A percentile compares a stretch with the other conserved stretches of the same genome.
These are phyloP conservation scores for Wallacemonas sp. DNA, from an alignment of 208 protist genomes.

Conservation along the genomic window DNA sequence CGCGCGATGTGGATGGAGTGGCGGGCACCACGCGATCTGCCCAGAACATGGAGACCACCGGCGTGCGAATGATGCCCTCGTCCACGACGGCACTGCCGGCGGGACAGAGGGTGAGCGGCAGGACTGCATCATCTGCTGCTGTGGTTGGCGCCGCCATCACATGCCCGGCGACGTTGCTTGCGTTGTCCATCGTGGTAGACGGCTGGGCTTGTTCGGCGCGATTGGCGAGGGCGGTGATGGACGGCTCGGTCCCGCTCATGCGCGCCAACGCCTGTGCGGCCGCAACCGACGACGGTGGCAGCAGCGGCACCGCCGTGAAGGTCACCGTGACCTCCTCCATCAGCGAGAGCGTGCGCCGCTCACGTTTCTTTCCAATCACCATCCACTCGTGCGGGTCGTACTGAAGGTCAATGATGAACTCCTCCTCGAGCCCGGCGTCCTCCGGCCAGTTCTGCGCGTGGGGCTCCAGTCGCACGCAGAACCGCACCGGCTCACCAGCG, in stretches of 20 bases:
- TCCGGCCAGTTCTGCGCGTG: constrained; percentile 84
- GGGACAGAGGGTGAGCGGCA: neutral
- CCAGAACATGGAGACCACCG: constrained; percentile 67
- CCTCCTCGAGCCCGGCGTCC: constrained; percentile 55
- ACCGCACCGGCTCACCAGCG: constrained; percentile 74
- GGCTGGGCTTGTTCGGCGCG: too few species aligned
- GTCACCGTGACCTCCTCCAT: constrained; percentile 65
- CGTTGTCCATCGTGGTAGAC: too few species aligned
- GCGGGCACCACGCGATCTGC: constrained; percentile 16
- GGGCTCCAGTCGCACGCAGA: constrained; percentile 68
- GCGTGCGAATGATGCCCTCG: constrained; percentile 48
- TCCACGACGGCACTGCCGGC: constrained; percentile 34
- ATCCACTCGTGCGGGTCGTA: constrained; percentile 74
- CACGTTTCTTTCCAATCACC: constrained; percentile 74
- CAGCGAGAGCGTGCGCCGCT: constrained; percentile 64
- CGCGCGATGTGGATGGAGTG: neutral
- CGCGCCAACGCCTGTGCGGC: constrained; percentile 10
- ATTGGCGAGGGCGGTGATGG: neutral
- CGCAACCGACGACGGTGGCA: constrained; percentile 19
- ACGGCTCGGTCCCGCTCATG: constrained; percentile 3
- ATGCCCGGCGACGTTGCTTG: too few species aligned
- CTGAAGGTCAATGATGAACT: constrained; percentile 76
- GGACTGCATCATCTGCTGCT: too few species aligned
- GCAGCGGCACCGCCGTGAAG: constrained; percentile 77
- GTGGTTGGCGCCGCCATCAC: too few species aligned